Evolutionary conservation across 164 flowering plant genomes (phyloP), one percentile per base, ranked within the genome.

Genomic region (Macadamia integrifolia): DNA sequence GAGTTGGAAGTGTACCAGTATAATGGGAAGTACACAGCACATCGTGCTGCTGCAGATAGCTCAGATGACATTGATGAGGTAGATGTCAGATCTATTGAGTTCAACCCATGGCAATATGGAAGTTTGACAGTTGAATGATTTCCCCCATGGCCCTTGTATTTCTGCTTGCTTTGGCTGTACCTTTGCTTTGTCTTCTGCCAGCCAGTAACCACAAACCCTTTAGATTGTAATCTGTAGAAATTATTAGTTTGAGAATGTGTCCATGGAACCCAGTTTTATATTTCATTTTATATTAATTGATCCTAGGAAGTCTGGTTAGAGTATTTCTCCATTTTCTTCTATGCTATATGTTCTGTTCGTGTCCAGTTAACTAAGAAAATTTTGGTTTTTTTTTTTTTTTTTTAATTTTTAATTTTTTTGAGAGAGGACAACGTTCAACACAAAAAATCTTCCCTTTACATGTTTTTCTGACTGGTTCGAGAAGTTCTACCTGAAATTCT

Each of bases 81-180:
- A 31, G 83, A 84, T 57, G 61, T 65, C 29, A 61, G 52, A 66
- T 80, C 81, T 44, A 76, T 64, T 0, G 87, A 86, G 71, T 88
- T 86, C 70, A 84, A 85, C 70, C 93, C 93, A 28, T 88, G 93
- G 90, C 90, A 85, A 70, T 88, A 77, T 69, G 80, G 79, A 56
- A 78, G 83, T 50, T 58, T 75, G 55, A 67, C 74, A 3, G 35
- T 64, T n/a, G 56, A 59, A 43, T 62, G 48, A 68, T 63, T 23
- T 61, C 10, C n/a, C 15, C 15, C 29, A n/a, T 55, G 40, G 40
- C 40, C 40, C 40, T 55, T 40, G 49, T 52, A 9, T 6, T 6
- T 6, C 15, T 61, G 53, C 30, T 12, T 57, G 61, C 32, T 62
- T 58, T 64, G 32, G 35, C 31, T 9, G 42, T 64, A 48, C 28